Conservation (phyloP, 164 flowering plant genomes). For the Paratinospora sagittata region DNA sequence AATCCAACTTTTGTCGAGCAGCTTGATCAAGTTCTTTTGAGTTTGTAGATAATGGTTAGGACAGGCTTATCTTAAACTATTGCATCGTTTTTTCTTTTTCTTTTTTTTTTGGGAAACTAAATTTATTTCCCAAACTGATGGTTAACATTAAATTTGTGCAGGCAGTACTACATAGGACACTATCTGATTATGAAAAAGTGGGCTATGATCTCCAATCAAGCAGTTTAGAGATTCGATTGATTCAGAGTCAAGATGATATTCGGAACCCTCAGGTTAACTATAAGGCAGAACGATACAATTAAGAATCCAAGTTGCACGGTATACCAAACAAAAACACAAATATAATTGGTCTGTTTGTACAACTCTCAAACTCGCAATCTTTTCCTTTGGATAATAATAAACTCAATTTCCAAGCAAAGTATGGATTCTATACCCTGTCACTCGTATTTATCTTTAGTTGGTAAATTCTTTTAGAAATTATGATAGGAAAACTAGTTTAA, state of each 20-base stretch:
- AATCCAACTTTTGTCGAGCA: too few relatives aligned
- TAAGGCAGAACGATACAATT: slow-evolving; percentile 56
- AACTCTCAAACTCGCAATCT: not conserved
- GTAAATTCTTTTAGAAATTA: not conserved
- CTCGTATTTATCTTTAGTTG: not conserved
- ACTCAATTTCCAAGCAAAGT: not conserved
- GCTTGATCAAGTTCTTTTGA: too few relatives aligned
- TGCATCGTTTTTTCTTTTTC: not conserved
- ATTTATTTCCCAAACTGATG: slow-evolving; percentile 2
- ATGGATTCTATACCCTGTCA: not conserved
- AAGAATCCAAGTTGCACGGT: not conserved
- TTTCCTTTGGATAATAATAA: not conserved
- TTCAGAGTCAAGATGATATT: slow-evolving; percentile 92
- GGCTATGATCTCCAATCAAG: slow-evolving; percentile 76
- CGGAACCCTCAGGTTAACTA: slow-evolving; percentile 60
- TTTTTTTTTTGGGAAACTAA: too few relatives aligned
- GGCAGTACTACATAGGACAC: slow-evolving; percentile 75
- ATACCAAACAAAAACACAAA: not conserved
- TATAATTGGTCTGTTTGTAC: not conserved
- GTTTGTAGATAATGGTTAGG: not conserved
- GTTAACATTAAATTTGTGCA: slow-evolving; percentile 26
- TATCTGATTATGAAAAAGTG: slow-evolving; percentile 51
- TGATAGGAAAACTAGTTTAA: not conserved
- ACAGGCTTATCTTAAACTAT: not conserved
- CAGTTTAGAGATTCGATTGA: slow-evolving; percentile 88